Evolutionary conservation across 2,329 filamentous ascomycete genomes (phyloP), one percentile per base, ranked within the genome.

Genomic region (Chaetoscypha palmicola): DNA sequence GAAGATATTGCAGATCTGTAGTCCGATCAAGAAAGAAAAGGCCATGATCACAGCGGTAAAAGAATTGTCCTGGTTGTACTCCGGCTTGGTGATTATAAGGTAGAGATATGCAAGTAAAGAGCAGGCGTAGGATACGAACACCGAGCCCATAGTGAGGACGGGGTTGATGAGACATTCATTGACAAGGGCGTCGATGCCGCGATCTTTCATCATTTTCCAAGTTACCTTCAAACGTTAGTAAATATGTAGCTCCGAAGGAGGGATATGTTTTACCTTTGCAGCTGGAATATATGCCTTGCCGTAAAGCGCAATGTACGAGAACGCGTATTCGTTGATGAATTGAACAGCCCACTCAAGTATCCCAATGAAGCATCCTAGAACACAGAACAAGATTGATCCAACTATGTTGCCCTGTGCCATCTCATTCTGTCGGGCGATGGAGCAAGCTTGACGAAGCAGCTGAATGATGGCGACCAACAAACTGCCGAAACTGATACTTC

Each of bases 271-370:
- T 62, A 76, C 86, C 66, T 94, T 95, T 26, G 90, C 89, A 0
- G 89, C 86, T 1, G 79, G 73, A 43, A 96, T 76, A 61, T 96
- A 97, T 1, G 84, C 69, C 64, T 94, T 94, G 14, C 91, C 91
- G 61, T 96, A 96, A 0, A 96, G 72, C 0, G 91, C 89, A 59
- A 97, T 94, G 61, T 96, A 88, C 22, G 81, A 89, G 65, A 94
- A 95, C 1, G 89, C 89, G 55, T 94, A 95, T 55, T 88, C 80
- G 66, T 97, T 97, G 66, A 95, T 73, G 58, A 95, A 92, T 52
- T 88, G 74, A 1, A 92, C 79, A 0, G 83, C 83, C 89, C 91
- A 96, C 54, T 95, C 79, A 2, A 96, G 67, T 2, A 95, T 59
- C 2, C 75, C 68, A 45, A 96, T 81, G 36, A 96, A 60, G 62